Base-by-base conservation (phyloP, 495 filamentous ascomycete species). In the Xylaria castorea region DNA sequence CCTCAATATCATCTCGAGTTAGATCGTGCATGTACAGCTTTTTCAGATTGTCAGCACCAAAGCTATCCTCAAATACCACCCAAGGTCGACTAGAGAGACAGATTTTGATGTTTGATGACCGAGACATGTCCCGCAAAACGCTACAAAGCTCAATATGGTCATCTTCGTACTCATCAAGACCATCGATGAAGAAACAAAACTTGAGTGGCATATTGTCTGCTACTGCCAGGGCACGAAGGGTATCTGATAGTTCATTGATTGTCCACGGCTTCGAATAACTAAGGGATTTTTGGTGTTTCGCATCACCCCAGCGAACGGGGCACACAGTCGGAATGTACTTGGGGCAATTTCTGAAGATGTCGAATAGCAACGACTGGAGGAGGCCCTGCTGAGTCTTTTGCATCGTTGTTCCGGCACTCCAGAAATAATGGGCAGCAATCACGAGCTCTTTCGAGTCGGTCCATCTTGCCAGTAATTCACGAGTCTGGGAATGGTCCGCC, bases 341-440 rank as follows among this genome's bases (percentile, higher is more conserved):
- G 0, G 46, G 46, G 46, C 18, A 50, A 22, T 50, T 20, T 8
- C 20, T 22, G 6, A 50, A 50, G 46, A 50, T 50, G n/a, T n/a
- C 20, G 46, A 50, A 50, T 50, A 50, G 20, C 46, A 50, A 50
- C 46, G 46, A 50, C 20, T 50, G 46, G 46, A 50, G 46, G 7
- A 50, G 46, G 46, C 46, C 46, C 46, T 50, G 46, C 18, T 50
- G 46, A 8, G 46, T n/a, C 46, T 50, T 50, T 50, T 50, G 46
- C 46, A 50, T 50, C 20, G 46, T n/a, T 18, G 46, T 50, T 50
- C 46, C 46, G 46, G 46, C 46, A 5, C 64, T 75, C 69, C 58
- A 66, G 69, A 30, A 34, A 50, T 50, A 50, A 50, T 50, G 46
- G 22, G 48, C 48, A n/a, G 48, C 48, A 51, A 51, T 25, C 8